A percentile compares a stretch with the other conserved stretches of the same genome.
Conservation (phyloP, 345 rosid species). For the Eucalyptus camaldulensis region DNA sequence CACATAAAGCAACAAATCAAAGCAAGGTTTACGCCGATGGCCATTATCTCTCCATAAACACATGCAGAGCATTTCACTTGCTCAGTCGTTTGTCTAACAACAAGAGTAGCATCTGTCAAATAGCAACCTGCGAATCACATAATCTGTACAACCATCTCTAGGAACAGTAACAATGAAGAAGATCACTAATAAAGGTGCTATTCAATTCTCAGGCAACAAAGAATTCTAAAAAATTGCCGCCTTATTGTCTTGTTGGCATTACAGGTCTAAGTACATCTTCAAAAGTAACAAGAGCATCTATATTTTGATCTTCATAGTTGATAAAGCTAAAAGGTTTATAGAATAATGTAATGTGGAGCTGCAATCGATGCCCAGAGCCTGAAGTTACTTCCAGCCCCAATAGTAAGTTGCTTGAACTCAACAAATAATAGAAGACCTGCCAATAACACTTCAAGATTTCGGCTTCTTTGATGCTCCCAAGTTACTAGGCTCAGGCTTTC, state of each 20-base stretch:
- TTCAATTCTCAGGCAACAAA: neutral
- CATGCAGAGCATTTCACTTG: neutral
- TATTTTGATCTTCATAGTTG: neutral
- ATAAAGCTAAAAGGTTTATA: neutral
- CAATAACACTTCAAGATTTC: slow-evolving; percentile 19
- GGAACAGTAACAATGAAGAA: neutral
- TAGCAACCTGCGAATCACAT: neutral
- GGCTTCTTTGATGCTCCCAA: slow-evolving; percentile 41
- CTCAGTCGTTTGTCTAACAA: neutral
- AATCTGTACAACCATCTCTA: neutral
- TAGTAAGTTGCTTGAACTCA: neutral
- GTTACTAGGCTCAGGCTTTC: slow-evolving; percentile 46
- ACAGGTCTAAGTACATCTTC: neutral
- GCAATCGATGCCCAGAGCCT: neutral
- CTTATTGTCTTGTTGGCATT: neutral
- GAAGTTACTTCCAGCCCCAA: neutral
- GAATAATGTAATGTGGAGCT: neutral
- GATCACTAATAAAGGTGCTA: neutral
- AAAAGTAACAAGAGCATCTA: neutral
- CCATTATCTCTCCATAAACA: neutral
- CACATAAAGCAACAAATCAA: neutral
- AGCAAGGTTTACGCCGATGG: neutral
- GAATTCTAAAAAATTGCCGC: neutral
- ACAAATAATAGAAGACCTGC: neutral
- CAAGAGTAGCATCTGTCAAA: neutral